Conservation (phyloP, 2,329 filamentous ascomycete species). For the Diplodia corticola region DNA sequence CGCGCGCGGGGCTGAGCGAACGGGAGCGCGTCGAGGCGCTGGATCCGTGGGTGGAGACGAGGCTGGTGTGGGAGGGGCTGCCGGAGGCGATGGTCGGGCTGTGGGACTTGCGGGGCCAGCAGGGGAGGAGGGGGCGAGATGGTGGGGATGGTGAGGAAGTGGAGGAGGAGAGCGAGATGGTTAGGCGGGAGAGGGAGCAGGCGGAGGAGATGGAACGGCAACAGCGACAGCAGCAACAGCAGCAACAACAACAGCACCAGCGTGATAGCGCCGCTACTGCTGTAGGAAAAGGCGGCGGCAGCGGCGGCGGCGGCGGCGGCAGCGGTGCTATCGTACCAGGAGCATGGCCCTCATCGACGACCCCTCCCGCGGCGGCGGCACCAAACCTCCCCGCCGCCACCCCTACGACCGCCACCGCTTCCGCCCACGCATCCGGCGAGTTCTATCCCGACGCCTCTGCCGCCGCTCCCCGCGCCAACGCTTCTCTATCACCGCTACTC, state of each 20-base stretch:
- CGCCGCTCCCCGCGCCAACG: neutral
- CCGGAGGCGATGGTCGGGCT: conserved; percentile 26
- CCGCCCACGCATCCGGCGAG: conserved; percentile 6
- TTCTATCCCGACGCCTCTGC: neutral
- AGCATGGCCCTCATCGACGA: neutral
- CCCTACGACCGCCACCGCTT: neutral
- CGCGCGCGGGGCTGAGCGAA: conserved; percentile 26
- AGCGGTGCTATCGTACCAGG: too few relatives aligned
- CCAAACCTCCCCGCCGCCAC: neutral
- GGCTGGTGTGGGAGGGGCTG: conserved; percentile 30
- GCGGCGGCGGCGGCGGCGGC: too few relatives aligned
- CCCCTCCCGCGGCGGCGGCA: neutral
- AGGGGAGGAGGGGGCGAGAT: neutral
- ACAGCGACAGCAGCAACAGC: conserved; percentile 30
- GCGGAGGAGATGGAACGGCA: neutral
- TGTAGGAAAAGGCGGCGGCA: neutral
- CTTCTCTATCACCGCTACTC: neutral
- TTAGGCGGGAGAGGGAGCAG: conserved; percentile 10
- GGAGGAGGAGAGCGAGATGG: neutral
- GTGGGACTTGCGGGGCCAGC: conserved; percentile 14
- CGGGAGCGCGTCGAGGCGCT: conserved; percentile 30
- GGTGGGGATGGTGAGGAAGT: neutral
- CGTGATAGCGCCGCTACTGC: neutral
- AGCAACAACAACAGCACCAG: too few relatives aligned
- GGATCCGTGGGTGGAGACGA: conserved; percentile 34